Base-by-base conservation (phyloP, 2,329 filamentous ascomycete species). In the Ophiostoma perfectum region DNA sequence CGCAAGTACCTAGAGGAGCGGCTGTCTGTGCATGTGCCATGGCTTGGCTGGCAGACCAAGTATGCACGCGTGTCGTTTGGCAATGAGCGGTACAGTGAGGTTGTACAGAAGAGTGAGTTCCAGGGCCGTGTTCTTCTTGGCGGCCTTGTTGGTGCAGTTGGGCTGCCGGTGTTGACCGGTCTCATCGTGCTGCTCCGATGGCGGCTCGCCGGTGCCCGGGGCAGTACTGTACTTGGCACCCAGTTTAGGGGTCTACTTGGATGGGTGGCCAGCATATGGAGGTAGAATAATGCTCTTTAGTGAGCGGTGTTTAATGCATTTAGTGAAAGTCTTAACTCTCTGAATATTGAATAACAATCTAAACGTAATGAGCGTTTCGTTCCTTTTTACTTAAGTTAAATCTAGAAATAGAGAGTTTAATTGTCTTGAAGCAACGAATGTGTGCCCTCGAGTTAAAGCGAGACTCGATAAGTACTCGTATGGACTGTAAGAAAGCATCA, bases 1-100 rank as follows among this genome's bases (percentile, higher is more conserved):
- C 87, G 95, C 68, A 99, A 99, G 78, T 88, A 82, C 72, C 80
- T 97, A 14, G 95, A 99, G 76, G 95, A 99, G 80, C 86, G 84
- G 45, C 80, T 98, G 66, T 91, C 90, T 66, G 84, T 90, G 14
- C 88, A 90, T 73, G 75, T 96, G 2, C 95, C 95, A 0, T 80
- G 83, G 39, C 78, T 93, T 12, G 95, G 94, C 0, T 97, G 94
- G 88, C 88, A 90, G 75, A 99, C 95, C 1, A 92, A 97, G 79
- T 99, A 99, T 76, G 88, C 90, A 0, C 85, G 94, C 27, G 89
- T 99, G 8, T 97, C 93, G 73, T 99, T 99, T 77, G 92, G 92
- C 70, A 97, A 97, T 74, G 90, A 96, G 79, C 82, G 91, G 27
- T 99, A 99, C 78, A 91, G 90, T 0, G 89, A 96, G 70, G 90